Base-by-base conservation (phyloP, 2,329 filamentous ascomycete genomes). In the Ascochyta rabiei region DNA sequence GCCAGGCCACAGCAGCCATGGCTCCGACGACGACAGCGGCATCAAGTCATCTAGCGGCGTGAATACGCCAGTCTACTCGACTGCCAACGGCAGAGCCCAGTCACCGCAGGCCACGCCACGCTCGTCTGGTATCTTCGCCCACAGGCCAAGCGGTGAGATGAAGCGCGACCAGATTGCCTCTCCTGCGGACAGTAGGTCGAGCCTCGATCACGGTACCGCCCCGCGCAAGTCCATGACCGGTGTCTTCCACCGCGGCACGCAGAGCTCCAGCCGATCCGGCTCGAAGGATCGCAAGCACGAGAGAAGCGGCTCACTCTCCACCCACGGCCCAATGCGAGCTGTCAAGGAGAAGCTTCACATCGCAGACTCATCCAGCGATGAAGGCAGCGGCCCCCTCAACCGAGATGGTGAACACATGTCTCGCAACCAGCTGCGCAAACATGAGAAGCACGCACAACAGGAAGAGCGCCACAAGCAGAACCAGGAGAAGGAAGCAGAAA, bases 391-490 rank as follows among this genome's bases (percentile, higher is more conserved):
- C 8, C 78, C 79, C 16, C 71, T 82, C 60, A 81, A 81, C 68
- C 73, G 79, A 40, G 77, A 81, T 21, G 80, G 79, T 48, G 79
- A 81, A 67, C 74, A 74, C 41, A 76, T 81, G 75, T 81, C 78
- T 58, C 75, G 75, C 53, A 79, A 80, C 58, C 80, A 82, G 69
- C 68, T 75, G 59, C 77, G 78, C 47, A 82, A 82, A 71, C 74
- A 79, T 55, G 77, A 80, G 64, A 74, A 70, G 53, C 74, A 77
- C 55, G 76, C 73, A 3, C 74, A 77, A 54, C 72, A 75, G 55
- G 80, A 82, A 61, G 71, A 76, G 60, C 76, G 78, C 48, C 71
- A 70, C 56, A 76, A 76, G 63, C 76, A 77, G 48, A 76, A 75
- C 38, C 64, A 75, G 50, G 76, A 80, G 67, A 76, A 76, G 41